phyloP scores from a whole-genome alignment of 805 yeast genomes.

The Metschnikowia arizonensis region DNA sequence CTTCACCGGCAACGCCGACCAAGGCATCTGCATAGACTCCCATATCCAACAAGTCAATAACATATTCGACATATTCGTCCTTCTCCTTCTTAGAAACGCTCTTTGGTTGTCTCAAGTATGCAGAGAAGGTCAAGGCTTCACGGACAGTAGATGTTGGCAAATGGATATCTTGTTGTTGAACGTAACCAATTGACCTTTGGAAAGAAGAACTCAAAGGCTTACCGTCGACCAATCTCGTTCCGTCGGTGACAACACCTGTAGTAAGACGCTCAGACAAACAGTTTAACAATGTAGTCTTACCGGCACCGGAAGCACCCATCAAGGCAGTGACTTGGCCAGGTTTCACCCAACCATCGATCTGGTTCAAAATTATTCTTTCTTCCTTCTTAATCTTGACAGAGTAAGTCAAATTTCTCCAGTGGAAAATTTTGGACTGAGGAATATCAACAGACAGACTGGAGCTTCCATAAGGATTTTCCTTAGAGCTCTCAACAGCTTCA shows the following conservation, averaged over 20 bases:
- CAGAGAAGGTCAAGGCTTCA: conserved; percentile 69
- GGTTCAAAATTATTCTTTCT: conserved; percentile 37
- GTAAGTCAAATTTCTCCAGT: conserved; percentile 38
- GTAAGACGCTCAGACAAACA: conserved; percentile 68
- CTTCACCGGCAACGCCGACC: conserved; percentile 74
- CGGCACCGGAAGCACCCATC: conserved; percentile 88
- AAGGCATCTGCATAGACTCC: conserved; percentile 68
- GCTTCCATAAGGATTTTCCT: conserved; percentile 13
- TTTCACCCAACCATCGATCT: conserved; percentile 61
- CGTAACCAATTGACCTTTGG: conserved; percentile 76
- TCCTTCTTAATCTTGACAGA: conserved; percentile 36
- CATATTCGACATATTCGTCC: conserved; percentile 62
- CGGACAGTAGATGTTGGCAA: conserved; percentile 65
- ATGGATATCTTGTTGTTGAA: conserved; percentile 78
- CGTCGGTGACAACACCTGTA: conserved; percentile 68
- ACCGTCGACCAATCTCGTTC: conserved; percentile 59
- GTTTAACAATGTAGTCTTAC: conserved; percentile 74
- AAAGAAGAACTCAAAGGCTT: conserved; percentile 58
- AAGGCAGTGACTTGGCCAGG: conserved; percentile 80
- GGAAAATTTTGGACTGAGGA: conserved; percentile 24
- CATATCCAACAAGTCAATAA: conserved; percentile 67
- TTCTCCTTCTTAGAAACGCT: conserved; percentile 55
- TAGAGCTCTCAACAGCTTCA: conserved; percentile 29
- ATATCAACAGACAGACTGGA: conserved; percentile 12
- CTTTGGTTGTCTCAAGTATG: conserved; percentile 67